Evolutionary conservation across 805 yeast species (phyloP), one percentile per base, ranked within the genome.

Genomic region (Candida krabiensis): DNA sequence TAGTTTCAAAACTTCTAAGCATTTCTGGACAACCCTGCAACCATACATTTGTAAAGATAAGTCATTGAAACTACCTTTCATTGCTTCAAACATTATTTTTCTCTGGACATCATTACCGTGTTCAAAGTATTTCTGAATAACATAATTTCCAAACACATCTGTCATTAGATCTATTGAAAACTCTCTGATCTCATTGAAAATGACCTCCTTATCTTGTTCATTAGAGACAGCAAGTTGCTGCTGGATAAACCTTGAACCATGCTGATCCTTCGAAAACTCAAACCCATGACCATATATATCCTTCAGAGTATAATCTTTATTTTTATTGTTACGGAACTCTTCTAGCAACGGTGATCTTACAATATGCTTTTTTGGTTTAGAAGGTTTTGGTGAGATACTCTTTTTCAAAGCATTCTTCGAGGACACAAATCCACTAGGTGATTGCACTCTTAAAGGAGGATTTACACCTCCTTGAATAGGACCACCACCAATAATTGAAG

Each of bases 81-180:
- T 83, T 37, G 73, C 70, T 27, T 75, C 81, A 36, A 87, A 76
- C 46, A 93, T 68, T 9, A 82, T 71, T 22, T 77, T 71, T 53
- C 75, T 79, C 58, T 91, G 97, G 17, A 78, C 73, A 18, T 63
- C 71, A 3, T 81, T 69, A 22, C 97, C 96, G 53, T 68, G 73
- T 64, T 93, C 98, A 61, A 93, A 87, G 55, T 80, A 86, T 62
- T 91, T 90, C 63, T 93, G 99, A 40, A 93, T 86, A 19, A 93
- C 97, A 58, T 93, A 93, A 62, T 93, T 93, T 41, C 99, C 99
- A 64, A 93, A 93, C 7, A 93, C 99, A 67, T 93, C 99, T 13
- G 95, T 88, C 83, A 90, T 86, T 45, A 93, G 69, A 38, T 83
- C 89, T 39, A 82, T 70, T 4, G 90, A 75, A 45, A 79, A 76